These are phyloP conservation scores for Hemileccinum rubropunctum DNA, from an alignment of 768 basidiomycete species.

Conservation along the genomic window DNA sequence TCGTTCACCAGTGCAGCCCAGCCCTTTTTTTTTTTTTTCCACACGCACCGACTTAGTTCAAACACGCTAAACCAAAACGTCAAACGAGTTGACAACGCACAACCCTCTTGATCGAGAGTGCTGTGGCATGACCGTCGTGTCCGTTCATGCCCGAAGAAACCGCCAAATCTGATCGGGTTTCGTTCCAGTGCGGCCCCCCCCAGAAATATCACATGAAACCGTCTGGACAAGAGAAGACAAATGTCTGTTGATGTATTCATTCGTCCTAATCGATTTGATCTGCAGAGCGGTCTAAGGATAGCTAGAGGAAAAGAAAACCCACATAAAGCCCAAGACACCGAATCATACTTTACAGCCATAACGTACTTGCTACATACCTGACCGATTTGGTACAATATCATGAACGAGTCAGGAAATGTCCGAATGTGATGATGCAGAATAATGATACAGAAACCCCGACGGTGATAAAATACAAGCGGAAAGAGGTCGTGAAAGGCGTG, in stretches of 20 bases:
- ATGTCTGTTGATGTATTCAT: neutral
- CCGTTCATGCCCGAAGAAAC: neutral
- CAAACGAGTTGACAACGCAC: constrained; percentile 10
- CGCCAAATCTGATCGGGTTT: neutral
- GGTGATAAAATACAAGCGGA: constrained; percentile 28
- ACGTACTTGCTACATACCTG: constrained; percentile 35
- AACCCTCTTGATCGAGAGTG: neutral
- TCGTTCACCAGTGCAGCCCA: too few relatives aligned
- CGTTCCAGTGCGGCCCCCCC: neutral
- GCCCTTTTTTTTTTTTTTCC: too few relatives aligned
- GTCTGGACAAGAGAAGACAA: neutral
- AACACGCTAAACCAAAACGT: neutral
- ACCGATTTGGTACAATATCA: constrained; percentile 22
- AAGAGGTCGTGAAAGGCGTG: constrained; percentile 26
- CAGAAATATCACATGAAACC: constrained; percentile 18
- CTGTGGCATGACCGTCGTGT: neutral
- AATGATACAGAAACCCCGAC: constrained; percentile 32
- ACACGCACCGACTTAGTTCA: constrained; percentile 16
- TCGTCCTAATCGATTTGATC: neutral
- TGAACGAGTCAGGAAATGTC: constrained; percentile 17
- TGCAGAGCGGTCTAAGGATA: neutral
- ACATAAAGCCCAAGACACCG: constrained; percentile 13
- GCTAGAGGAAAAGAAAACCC: neutral
- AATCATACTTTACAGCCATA: constrained; percentile 36
- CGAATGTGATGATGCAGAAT: constrained; percentile 32